Base-by-base conservation (phyloP, 1,139 yeast genomes). In the Candida dubliniensis region DNA sequence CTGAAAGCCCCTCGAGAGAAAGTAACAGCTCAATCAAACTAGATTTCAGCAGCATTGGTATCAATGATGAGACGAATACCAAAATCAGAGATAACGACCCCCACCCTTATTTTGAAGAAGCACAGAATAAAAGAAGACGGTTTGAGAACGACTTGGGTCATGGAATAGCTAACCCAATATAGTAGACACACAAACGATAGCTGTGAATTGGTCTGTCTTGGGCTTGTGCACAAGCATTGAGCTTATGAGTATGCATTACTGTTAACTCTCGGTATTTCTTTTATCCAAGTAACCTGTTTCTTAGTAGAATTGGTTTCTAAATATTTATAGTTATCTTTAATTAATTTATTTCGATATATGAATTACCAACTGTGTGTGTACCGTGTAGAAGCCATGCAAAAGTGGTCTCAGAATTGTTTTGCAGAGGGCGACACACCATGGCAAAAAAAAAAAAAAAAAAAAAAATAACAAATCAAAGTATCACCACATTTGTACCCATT, bases 41-140 rank as follows among this genome's bases (percentile, higher is more conserved):
- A 9, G 34, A 44, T 37, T 38, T 38, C 25, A 34, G 38, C 14
- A 26, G 25, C 18, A 34, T 38, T 3, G 30, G 38, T 24, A 27
- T 36, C 14, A 23, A 31, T 14, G 34, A 41, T n/a, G 24, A 14
- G 11, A 23, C 27, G 3, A 33, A 18, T 15, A 14, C 13, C 8
- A 24, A 10, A 10, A 31, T 15, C 29, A 13, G 29, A 4, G 35
- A 39, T 4, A 15, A n/a, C 12, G 11, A 30, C 10, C n/a, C 32
- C 3, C n/a, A 37, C 24, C 23, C 23, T 5, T 29, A 10, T 18
- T 15, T 14, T 30, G 25, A 12, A 23, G 37, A 18, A 9, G 11
- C 31, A 4, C 37, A 31, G 12, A 33, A 38, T 12, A 44, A 44
- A 32, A 40, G 39, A 31, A 40, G 47, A 41, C 42, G 47, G 25